Base-by-base conservation (phyloP, 2,329 filamentous ascomycete species). In the Cercospora sp. region DNA sequence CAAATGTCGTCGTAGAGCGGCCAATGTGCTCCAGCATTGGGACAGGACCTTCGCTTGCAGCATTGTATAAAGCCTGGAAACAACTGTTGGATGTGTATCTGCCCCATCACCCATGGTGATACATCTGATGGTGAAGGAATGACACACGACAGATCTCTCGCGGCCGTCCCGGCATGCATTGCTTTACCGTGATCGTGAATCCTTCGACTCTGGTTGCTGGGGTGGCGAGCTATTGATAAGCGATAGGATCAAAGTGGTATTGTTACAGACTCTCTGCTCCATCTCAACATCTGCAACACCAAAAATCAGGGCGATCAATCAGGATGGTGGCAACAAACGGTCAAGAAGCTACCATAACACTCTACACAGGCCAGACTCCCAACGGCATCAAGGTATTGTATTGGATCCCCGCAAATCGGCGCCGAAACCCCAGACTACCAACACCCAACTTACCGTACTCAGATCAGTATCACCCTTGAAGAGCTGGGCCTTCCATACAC, bases 341-440 rank as follows among this genome's bases (percentile, higher is more conserved):
- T 39, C 18, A 26, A 58, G 39, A 39, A 61, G 73, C 60, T 31
- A n/a, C 64, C 28, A 92, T 96, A 74, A 90, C 88, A 42, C 87
- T 96, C 42, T 96, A 94, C 82, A 96, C 93, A 12, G 84, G 86
- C 18, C 86, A 89, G 75, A 96, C 93, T 57, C 92, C 93, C 62
- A 96, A 96, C 80, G 93, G 93, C 72, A 91, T 95, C 84, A 96
- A 96, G 79, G 58, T 60, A 26, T 18, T 31, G 53, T 30, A 30
- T 58, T 30, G 16, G 6, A 26, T 16, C 48, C 48, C 23, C 13
- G 20, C 23, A 55, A 55, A 28, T 55, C 48, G 48, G 48, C 23
- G 48, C 48, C 23, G 45, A 28, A 28, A 28, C 10, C 13, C 48
- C 48, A 28, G 20, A 16, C 23, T 5, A 55, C 48, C 23, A 3